Evolutionary conservation across 441 rosid genomes (phyloP).

Genomic region (Erysimum cheiri): DNA sequence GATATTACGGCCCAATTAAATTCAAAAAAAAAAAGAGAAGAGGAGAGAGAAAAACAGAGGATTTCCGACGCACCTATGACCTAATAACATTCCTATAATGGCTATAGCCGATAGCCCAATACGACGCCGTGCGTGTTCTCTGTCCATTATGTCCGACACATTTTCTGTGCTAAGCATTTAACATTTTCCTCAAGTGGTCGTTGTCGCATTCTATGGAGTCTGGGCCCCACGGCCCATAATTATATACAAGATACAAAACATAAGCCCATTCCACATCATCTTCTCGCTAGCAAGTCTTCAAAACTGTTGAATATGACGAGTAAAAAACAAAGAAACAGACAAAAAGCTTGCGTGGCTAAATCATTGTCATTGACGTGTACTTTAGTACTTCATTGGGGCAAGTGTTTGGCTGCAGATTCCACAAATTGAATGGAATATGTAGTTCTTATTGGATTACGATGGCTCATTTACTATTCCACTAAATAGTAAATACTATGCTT

Average conservation of each 20-base stretch:
- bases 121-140: slow-evolving; percentile 5
- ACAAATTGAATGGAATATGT: background rate
- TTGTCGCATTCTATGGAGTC: slow-evolving; percentile 29
- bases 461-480: too few species aligned
- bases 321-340: background rate
- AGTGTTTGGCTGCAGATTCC: background rate
- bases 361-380: slow-evolving; percentile 6
- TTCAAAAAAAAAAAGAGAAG: background rate
- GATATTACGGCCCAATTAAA: slow-evolving; percentile 26
- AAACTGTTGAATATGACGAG: slow-evolving; percentile 20
- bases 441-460: background rate
- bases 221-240: slow-evolving; percentile 42
- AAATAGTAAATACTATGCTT: background rate
- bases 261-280: slow-evolving; percentile 38
- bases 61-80: background rate
- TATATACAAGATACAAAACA: slow-evolving; percentile 23
- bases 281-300: background rate
- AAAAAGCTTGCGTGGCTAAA: slow-evolving; percentile 24
- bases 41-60: too few species aligned
- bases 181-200: slow-evolving; percentile 3
- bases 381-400: background rate
- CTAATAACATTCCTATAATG: background rate
- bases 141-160: slow-evolving; percentile 24
- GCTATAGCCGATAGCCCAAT: background rate
- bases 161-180: background rate